Conservation (phyloP, 2,329 filamentous ascomycete genomes). For the Fusarium drepaniforme region DNA sequence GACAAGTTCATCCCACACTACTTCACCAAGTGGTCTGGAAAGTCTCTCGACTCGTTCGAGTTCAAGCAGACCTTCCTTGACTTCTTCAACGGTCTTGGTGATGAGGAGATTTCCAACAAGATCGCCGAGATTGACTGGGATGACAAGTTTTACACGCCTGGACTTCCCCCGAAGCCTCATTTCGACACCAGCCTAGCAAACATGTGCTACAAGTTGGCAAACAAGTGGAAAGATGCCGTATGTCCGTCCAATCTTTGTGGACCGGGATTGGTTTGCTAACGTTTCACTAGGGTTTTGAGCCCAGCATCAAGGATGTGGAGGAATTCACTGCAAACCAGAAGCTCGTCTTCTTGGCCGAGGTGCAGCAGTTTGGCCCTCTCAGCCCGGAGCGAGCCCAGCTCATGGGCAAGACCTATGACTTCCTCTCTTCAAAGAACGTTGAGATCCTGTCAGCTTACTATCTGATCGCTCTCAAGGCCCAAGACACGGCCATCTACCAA, state of each 20-base stretch:
- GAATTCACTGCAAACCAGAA: conserved; percentile 88
- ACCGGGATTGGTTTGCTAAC: conserved; percentile 27
- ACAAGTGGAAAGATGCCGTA: conserved; percentile 80
- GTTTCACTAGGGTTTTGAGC: conserved; percentile 67
- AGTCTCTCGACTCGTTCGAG: conserved; percentile 92
- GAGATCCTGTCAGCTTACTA: conserved; percentile 88
- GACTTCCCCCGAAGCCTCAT: conserved; percentile 88
- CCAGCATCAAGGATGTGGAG: conserved; percentile 75
- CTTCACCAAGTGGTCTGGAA: conserved; percentile 85
- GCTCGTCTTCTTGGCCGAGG: conserved; percentile 87
- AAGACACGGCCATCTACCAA: conserved; percentile 75
- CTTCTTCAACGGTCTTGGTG: conserved; percentile 79
- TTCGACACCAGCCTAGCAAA: conserved; percentile 93
- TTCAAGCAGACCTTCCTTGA: conserved; percentile 90
- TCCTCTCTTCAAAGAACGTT: conserved; percentile 82
- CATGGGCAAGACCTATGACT: conserved; percentile 81
- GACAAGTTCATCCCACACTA: conserved; percentile 97
- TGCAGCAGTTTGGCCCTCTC: conserved; percentile 76
- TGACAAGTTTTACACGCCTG: conserved; percentile 87
- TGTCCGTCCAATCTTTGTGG: conserved; percentile 46
- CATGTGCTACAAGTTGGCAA: conserved; percentile 83
- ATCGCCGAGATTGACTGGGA: conserved; percentile 89
- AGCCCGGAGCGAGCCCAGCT: conserved; percentile 73
- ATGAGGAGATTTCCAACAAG: conserved; percentile 73
- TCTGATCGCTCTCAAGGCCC: conserved; percentile 80